Base-by-base conservation (phyloP, 345 rosid species). In the Dipteronia dyeriana region DNA sequence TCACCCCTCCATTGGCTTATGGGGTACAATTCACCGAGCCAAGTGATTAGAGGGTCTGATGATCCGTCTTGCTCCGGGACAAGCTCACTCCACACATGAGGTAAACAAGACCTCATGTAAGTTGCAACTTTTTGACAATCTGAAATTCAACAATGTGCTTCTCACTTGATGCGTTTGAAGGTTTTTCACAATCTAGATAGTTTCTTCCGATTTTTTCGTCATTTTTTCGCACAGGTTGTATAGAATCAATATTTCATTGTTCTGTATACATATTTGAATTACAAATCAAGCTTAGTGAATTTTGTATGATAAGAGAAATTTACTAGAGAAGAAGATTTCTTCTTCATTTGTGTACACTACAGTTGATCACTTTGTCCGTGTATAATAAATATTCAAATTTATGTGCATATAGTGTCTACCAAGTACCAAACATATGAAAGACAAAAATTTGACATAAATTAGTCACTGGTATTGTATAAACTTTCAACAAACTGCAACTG, bases 1-100 rank as follows among this genome's bases (percentile, higher is more conserved):
- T 91, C 91, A 9, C 94, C 90, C 3, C 96, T 95, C 76, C 99
- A 95, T 80, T 80, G 74, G 73, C 89, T 95, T 51, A 91, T 95
- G 97, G 98, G 99, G 57, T 95, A 92, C 83, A 81, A 93, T 77
- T 89, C 99, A 8, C 82, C 85, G n/a, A 84, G 90, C 78, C 88
- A 83, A 78, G 79, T 92, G 79, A 70, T 92, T 22, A 69, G 79
- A 68, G 85, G 88, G 34, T 60, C 75, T 23, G 75, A 72, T 22
- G 75, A 72, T 22, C 45, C 68, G 60, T 78, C 76, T 38, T 69
- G 65, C 23, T 62, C 88, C 13, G 13, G 20, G 43, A 23, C 66
- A 62, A 74, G 73, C 67, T 73, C 76, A 54, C 25, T 17, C 79
- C 3, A 25, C 14, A 11, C 54, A 31, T 57, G 10, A 41, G 9